Base-by-base conservation (phyloP, 179 eudicot genomes). In the Silene coronaria region DNA sequence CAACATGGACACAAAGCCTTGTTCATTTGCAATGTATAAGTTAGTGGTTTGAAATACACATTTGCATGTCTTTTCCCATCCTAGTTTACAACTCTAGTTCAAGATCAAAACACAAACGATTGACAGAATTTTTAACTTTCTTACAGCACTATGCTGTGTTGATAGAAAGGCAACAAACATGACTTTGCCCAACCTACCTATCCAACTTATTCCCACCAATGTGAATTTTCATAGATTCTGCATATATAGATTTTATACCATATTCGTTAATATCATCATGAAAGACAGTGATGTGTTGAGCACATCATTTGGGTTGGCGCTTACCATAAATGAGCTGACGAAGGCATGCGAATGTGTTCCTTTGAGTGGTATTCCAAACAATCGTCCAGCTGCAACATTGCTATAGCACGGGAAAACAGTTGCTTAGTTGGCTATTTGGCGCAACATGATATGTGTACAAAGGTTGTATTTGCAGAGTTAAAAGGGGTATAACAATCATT, bases 281-380 rank as follows among this genome's bases (percentile, higher is more conserved):
- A 73, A 34, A 26, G 12, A 73, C 4, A 10, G 2, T n/a, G 14
- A 48, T 6, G 19, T 19, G 48, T 12, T 26, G 19, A 14, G 57
- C 24, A 28, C 8, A 13, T 64, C 48, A 42, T 42, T 0, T 48
- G 71, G 66, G 62, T 58, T 17, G 71, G 6, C 42, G 66, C 88
- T 81, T 79, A 92, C 99, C 99, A 91, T 90, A 78, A 87, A 95
- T 74, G 99, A 95, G 90, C 97, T 95, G 67, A 95, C 97, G 89
- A 90, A 95, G 72, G 99, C 99, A 86, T 95, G 99, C 65, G 99
- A 95, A 84, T 95, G 97, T 46, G 99, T 95, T 76, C 99, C 99
- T 75, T 86, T 86, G 28, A 92, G 87, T 24, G 99, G 99, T 82
- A 95, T 95, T 80, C 97, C 99, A 85, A 95, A 95, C 83, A 92